Conservation (phyloP, 2,329 filamentous ascomycete genomes). For the Gnomoniopsis sp. region DNA sequence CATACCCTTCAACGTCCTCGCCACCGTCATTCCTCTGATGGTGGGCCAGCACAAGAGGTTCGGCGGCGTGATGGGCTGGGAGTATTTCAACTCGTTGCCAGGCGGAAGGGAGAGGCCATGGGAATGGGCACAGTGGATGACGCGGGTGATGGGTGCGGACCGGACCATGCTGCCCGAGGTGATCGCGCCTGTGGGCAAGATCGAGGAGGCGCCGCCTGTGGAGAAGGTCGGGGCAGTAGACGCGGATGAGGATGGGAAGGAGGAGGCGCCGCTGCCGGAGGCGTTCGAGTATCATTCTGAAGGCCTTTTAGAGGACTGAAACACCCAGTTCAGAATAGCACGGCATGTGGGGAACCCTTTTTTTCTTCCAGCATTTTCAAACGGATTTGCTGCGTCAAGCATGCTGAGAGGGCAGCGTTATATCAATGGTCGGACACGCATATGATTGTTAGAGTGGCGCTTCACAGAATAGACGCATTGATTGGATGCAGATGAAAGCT, state of each 20-base stretch:
- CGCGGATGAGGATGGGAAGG: constrained; percentile 21
- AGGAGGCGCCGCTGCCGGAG: constrained; percentile 23
- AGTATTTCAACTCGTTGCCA: constrained; percentile 73
- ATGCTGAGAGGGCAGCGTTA: not conserved
- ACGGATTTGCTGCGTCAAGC: not conserved
- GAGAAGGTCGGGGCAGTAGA: constrained; percentile 20
- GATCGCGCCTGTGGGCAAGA: constrained; percentile 12
- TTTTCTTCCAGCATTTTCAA: not conserved
- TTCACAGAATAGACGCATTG: no score
- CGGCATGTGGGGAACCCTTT: not conserved
- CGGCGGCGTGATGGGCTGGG: constrained; percentile 83
- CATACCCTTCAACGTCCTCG: constrained; percentile 57
- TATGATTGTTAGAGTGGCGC: not conserved
- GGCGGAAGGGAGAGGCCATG: constrained; percentile 58
- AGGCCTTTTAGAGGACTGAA: constrained; percentile 15
- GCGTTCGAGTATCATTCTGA: constrained; percentile 31
- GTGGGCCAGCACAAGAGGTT: constrained; percentile 59
- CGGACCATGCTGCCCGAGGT: constrained; percentile 12
- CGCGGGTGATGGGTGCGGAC: constrained; percentile 33
- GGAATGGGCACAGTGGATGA: constrained; percentile 71
- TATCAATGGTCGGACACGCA: not conserved
- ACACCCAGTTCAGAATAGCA: not conserved
- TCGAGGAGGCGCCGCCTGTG: constrained; percentile 1
- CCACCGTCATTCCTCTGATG: constrained; percentile 54
- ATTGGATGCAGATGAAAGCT: no score